Evolutionary conservation across 305 asterid genomes (phyloP).

Genomic region (Solanum hybrid): DNA sequence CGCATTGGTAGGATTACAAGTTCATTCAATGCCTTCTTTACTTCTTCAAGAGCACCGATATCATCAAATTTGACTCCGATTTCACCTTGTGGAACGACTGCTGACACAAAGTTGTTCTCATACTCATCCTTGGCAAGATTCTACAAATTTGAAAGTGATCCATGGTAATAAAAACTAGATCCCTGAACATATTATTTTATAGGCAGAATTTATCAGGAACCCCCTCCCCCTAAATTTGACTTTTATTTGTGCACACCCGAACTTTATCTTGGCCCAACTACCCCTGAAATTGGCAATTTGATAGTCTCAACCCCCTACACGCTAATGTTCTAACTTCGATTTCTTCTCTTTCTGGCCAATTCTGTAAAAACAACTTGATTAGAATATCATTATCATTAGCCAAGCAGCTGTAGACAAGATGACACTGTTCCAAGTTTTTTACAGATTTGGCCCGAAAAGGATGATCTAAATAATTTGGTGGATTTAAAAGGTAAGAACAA

Average conservation of each 20-base stretch:
- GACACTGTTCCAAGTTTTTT: background rate
- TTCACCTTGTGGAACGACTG: conserved; percentile 97
- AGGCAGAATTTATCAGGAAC: background rate
- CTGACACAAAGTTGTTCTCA: conserved; percentile 86
- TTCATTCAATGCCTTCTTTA: conserved; percentile 79
- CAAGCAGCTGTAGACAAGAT: background rate
- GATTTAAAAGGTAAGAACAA: background rate
- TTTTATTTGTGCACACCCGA: background rate
- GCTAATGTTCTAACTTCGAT: background rate
- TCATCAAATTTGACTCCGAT: conserved; percentile 92
- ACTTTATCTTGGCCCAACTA: background rate
- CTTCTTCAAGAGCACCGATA: conserved; percentile 98
- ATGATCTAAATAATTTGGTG: background rate
- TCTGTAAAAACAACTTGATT: background rate
- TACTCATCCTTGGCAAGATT: conserved; percentile 95
- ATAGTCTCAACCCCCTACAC: background rate
- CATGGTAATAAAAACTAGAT: background rate
- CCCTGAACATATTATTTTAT: background rate
- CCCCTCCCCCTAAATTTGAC: background rate
- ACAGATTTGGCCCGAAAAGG: background rate
- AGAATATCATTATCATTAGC: background rate
- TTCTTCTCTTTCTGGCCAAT: background rate
- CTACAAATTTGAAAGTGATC: conserved; percentile 29
- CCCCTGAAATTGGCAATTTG: background rate
- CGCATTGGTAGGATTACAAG: conserved; percentile 95